A percentile compares a stretch with the other conserved stretches of the same genome.
Evolutionary conservation across 331 rosid species (phyloP).

Genomic region (Arachis monticola): DNA sequence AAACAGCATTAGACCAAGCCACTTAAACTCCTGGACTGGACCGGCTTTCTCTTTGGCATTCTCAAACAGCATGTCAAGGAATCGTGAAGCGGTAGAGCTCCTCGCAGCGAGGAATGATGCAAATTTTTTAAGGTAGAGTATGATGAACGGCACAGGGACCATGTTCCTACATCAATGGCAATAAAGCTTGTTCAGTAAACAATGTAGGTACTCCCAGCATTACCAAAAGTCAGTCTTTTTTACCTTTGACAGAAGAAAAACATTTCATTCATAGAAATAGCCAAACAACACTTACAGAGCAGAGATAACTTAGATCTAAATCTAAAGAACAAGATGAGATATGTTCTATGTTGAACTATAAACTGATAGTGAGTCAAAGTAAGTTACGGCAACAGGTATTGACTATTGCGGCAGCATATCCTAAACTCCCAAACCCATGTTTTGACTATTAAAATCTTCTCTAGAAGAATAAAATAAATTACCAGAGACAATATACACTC

Average conservation of each 20-base stretch:
- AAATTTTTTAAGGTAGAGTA: conserved; percentile 74
- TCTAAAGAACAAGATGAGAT: too few species aligned
- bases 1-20: conserved; percentile 95
- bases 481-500: conserved; percentile 3
- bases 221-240: not conserved
- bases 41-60: conserved; percentile 91
- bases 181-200: conserved; percentile 30
- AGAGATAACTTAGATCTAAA: too few species aligned
- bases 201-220: conserved; percentile 17
- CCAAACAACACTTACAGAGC: too few species aligned
- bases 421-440: conserved; percentile 19
- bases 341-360: too few species aligned
- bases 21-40: conserved; percentile 93
- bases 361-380: too few species aligned
- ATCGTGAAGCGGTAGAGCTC: conserved; percentile 57
- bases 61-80: conserved; percentile 68
- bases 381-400: not conserved
- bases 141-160: conserved; percentile 88
- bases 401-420: conserved; percentile 2
- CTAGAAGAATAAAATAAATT: not conserved
- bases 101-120: conserved; percentile 78
- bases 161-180: conserved; percentile 71
- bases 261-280: too few species aligned
- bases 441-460: conserved; percentile 1
- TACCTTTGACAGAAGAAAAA: too few species aligned